Conservation (phyloP, 2,329 filamentous ascomycete species). For the Colletotrichum sp. region DNA sequence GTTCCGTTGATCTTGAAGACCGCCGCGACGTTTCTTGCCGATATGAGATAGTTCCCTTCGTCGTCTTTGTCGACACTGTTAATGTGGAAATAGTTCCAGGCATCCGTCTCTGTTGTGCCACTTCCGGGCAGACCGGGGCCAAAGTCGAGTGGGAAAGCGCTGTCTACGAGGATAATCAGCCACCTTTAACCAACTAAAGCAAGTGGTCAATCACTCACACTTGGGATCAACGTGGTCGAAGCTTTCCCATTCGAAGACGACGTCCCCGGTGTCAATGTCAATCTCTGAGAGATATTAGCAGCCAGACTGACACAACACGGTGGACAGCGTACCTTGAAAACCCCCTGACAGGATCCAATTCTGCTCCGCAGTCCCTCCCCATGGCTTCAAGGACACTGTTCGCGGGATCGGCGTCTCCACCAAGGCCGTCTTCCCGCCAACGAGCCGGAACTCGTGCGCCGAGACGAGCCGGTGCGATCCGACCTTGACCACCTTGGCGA, state of each 20-base stretch:
- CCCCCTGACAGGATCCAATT: neutral
- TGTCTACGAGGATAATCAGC: fast-evolving
- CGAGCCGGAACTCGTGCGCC: neutral
- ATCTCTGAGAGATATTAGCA: slow-evolving; percentile 39
- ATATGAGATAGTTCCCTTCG: slow-evolving; percentile 33
- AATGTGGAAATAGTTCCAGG: slow-evolving; percentile 43
- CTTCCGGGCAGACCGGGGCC: neutral
- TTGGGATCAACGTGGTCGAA: slow-evolving; percentile 26
- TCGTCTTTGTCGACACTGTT: slow-evolving; percentile 42
- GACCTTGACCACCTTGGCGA: neutral
- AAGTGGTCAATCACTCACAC: neutral
- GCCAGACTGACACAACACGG: neutral
- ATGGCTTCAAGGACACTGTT: neutral
- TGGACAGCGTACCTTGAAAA: neutral
- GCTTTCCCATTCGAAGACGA: slow-evolving; percentile 52
- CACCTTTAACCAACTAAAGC: neutral
- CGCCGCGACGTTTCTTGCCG: slow-evolving; percentile 36
- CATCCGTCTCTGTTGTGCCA: neutral
- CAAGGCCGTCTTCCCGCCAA: neutral
- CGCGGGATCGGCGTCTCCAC: neutral
- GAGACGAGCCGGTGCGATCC: neutral
- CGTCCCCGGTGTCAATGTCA: slow-evolving; percentile 51
- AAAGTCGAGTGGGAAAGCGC: neutral
- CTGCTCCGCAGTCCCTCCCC: neutral
- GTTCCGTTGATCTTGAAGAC: slow-evolving; percentile 50